Percentiles rank a stretch among this genome's conserved stretches.
These are phyloP conservation scores for Yamadazyma blattariae DNA, from an alignment of 1,139 yeast species.

Conservation along the genomic window DNA sequence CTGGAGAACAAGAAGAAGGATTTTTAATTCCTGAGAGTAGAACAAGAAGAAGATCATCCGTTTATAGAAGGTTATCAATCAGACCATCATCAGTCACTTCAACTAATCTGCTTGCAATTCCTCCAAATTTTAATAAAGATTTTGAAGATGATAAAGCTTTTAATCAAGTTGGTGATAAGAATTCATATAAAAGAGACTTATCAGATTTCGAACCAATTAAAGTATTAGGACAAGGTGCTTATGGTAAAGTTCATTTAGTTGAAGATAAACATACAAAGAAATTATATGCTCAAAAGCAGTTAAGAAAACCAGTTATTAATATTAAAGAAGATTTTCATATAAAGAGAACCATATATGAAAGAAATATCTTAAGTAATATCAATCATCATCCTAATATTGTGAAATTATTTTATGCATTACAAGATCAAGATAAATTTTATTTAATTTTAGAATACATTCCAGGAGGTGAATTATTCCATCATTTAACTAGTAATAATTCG, in stretches of 20 bases:
- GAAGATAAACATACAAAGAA: slow-evolving; percentile 31
- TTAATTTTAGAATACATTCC: slow-evolving; percentile 33
- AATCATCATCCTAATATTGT: slow-evolving; percentile 42
- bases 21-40: slow-evolving; percentile 2
- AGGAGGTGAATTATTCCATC: slow-evolving; percentile 37
- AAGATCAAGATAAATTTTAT: slow-evolving; percentile 31
- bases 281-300: slow-evolving; percentile 41
- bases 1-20: neutral
- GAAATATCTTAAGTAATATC: slow-evolving; percentile 60
- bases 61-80: slow-evolving; percentile 23
- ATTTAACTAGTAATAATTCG: slow-evolving; percentile 24
- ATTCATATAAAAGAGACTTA: slow-evolving; percentile 8
- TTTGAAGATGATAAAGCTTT: slow-evolving; percentile 10
- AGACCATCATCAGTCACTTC: slow-evolving; percentile 17
- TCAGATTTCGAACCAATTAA: slow-evolving; percentile 35
- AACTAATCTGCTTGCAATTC: slow-evolving; percentile 18
- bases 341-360: slow-evolving; percentile 66
- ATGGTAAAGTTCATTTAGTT: slow-evolving; percentile 41
- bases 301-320: slow-evolving; percentile 34
- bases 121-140: slow-evolving; percentile 16
- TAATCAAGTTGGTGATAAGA: neutral
- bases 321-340: slow-evolving; percentile 15
- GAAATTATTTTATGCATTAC: slow-evolving; percentile 32
- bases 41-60: slow-evolving; percentile 21
- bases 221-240: slow-evolving; percentile 43